These are phyloP conservation scores for Chenopodium berlandieri DNA, from an alignment of 148 eudicot species.

Conservation along the genomic window DNA sequence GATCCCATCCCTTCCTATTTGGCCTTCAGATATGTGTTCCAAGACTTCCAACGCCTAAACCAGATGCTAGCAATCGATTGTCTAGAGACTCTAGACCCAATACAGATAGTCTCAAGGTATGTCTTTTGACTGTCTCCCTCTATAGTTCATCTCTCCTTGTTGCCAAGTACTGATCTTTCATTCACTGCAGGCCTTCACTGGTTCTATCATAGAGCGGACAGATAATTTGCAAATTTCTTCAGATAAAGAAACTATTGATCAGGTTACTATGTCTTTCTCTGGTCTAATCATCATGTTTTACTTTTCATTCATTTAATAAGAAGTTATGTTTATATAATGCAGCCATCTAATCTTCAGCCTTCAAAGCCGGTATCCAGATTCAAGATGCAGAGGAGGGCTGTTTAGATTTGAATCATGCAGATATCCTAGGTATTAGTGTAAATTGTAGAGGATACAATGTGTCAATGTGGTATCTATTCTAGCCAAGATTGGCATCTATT, in stretches of 20 bases:
- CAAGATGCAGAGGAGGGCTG: conserved; percentile 60
- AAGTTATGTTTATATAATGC: conserved; percentile 22
- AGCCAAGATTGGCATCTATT: neutral
- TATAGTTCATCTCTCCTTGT: neutral
- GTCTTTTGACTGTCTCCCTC: neutral
- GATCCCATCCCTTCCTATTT: neutral
- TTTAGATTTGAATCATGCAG: conserved; percentile 13
- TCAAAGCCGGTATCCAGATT: conserved; percentile 83
- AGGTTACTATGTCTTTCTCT: conserved; percentile 29
- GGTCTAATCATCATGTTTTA: neutral
- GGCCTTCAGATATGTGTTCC: conserved; percentile 30
- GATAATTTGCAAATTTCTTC: conserved; percentile 43
- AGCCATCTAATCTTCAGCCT: conserved; percentile 34
- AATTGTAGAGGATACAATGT: conserved; percentile 3
- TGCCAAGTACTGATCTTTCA: conserved; percentile 12
- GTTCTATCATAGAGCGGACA: conserved; percentile 65
- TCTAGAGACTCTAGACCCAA: conserved; percentile 25
- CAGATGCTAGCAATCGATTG: conserved; percentile 23
- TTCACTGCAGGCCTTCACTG: conserved; percentile 63
- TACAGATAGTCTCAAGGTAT: conserved; percentile 39
- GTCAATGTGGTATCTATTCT: neutral
- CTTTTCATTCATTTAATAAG: neutral
- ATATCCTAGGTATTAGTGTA: neutral
- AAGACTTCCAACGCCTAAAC: conserved; percentile 2
- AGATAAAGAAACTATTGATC: conserved; percentile 29